Conservation (phyloP, 129 eudicot genomes). For the Glebionis coronaria region DNA sequence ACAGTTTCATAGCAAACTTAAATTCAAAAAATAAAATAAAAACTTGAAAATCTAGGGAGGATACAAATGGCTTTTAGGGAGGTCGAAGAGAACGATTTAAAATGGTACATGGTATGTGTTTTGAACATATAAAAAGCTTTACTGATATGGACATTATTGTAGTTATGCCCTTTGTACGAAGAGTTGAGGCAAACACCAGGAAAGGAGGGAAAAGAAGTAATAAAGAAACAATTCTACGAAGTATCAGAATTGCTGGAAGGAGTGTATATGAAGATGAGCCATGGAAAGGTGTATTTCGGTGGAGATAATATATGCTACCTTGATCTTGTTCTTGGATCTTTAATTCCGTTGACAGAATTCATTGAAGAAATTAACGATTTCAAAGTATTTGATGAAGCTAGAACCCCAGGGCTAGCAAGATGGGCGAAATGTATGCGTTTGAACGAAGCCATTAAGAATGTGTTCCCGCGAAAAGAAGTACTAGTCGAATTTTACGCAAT, state of each 20-base stretch:
- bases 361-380: slow-evolving; percentile 23
- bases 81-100: too few species aligned
- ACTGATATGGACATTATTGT: neutral
- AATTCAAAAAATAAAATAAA: too few species aligned
- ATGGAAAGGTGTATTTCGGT: slow-evolving; percentile 58
- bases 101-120: too few species aligned
- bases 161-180: slow-evolving; percentile 23
- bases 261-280: slow-evolving; percentile 45
- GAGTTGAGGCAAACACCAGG: slow-evolving; percentile 19
- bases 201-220: slow-evolving; percentile 30
- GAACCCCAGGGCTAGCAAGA: slow-evolving; percentile 34
- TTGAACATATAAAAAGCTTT: too few species aligned
- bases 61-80: too few species aligned
- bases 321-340: slow-evolving; percentile 57
- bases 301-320: slow-evolving; percentile 51
- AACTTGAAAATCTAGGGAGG: too few species aligned
- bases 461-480: neutral
- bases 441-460: slow-evolving; percentile 27
- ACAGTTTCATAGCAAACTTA: too few species aligned
- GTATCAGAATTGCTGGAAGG: slow-evolving; percentile 38
- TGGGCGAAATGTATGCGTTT: slow-evolving; percentile 37
- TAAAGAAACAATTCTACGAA: slow-evolving; percentile 20
- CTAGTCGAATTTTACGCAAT: neutral
- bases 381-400: slow-evolving; percentile 34
- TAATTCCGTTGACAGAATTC: slow-evolving; percentile 36